These are phyloP conservation scores for Sonneratia caseolaris DNA, from an alignment of 345 rosid species.

Conservation along the genomic window DNA sequence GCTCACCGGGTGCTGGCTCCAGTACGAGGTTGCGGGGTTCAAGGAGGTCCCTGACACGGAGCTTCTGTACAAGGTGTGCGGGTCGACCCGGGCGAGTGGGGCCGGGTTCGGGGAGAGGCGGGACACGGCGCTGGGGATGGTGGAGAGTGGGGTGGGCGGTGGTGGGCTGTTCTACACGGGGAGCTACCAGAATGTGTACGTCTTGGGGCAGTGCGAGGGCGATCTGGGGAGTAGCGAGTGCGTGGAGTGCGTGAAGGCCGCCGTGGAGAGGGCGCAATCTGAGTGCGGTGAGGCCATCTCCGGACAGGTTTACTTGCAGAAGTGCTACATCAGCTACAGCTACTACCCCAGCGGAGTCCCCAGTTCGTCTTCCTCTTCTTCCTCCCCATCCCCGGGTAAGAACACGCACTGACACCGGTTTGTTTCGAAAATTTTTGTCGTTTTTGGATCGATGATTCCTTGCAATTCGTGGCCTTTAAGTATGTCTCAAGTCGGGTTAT, in stretches of 20 bases:
- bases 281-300: slow-evolving; percentile 63
- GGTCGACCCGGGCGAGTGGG: slow-evolving; percentile 6
- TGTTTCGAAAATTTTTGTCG: neutral
- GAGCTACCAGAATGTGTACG: slow-evolving; percentile 18
- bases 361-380: slow-evolving; percentile 13
- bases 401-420: neutral
- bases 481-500: no score
- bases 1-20: slow-evolving; percentile 16
- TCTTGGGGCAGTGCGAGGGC: slow-evolving; percentile 85
- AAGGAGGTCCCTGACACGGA: slow-evolving; percentile 9
- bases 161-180: slow-evolving; percentile 15
- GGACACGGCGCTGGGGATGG: slow-evolving; percentile 14
- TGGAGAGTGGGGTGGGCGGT: slow-evolving; percentile 9
- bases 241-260: slow-evolving; percentile 50
- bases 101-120: slow-evolving; percentile 11
- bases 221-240: slow-evolving; percentile 43
- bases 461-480: no score
- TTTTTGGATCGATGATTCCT: no score
- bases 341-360: slow-evolving; percentile 79
- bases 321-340: slow-evolving; percentile 72
- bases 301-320: slow-evolving; percentile 58
- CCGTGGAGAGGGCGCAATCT: slow-evolving; percentile 33
- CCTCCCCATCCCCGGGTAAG: slow-evolving; percentile 32
- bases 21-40: slow-evolving; percentile 16
- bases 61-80: slow-evolving; percentile 15